Base-by-base conservation (phyloP, 352 stramenopile species). In the Blastocystis sp. region DNA sequence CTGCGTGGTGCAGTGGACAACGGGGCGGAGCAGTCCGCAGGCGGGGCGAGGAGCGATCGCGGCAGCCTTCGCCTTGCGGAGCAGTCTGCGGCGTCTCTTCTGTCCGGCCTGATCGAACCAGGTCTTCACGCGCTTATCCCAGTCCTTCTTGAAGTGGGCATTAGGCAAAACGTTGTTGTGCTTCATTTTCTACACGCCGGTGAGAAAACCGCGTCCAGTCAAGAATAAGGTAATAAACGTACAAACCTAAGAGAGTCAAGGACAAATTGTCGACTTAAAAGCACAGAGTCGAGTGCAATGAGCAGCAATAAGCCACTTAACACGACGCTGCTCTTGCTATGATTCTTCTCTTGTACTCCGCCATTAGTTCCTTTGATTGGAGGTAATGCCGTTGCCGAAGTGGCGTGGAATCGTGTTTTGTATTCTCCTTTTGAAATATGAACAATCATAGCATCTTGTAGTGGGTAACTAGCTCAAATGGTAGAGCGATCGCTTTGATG, bases 121-220 rank as follows among this genome's bases (percentile, higher is more conserved):
- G 28, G 28, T 34, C 28, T 34, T 34, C 28, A 34, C 28, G 28
- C 28, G 61, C 41, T 88, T 76, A 91, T 96, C 92, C 94, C 97
- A 99, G 92, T 99, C 97, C 94, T 99, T 99, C 92, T 98, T 94
- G 94, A 98, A 99, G 92, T 99, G 97, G 89, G 95, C 95, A 92
- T 99, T 99, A 81, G 96, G 96, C 92, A 99, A 95, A 91, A 98
- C 94, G 74, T 82, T 82, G 74, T 82, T 82, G 28, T 82, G 74
- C 74, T 82, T 82, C 43, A 76, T 81, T 66, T 28, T 43, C 71
- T 81, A 81, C 9, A 52, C 41, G 45, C 7, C 34, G 1, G 14
- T 81, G 38, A 81, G 71, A 34, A 65, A 59, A 11, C 23, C 11
- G 1, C 2, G 38, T 66, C 71, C 11, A 28, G 19, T n/a, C 21